phyloP scores from a whole-genome alignment of 371 early-diverging fungal species.

The Caulochytrium protostelioides region DNA sequence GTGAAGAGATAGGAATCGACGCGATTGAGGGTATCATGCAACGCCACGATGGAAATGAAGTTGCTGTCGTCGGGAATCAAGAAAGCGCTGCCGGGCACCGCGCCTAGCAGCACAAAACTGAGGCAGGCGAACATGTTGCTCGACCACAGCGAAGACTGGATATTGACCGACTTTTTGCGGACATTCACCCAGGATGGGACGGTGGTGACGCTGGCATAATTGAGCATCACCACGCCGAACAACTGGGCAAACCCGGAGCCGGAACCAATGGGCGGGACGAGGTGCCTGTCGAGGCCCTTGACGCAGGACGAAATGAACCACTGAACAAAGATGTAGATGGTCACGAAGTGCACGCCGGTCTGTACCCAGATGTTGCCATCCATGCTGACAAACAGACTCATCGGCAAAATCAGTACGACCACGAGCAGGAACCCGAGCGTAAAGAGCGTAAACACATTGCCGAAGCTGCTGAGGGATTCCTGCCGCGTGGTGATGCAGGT shows the following conservation, averaged over 20 bases:
- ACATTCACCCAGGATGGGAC: conserved; percentile 41
- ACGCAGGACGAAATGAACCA: conserved; percentile 32
- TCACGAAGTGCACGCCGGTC: conserved; percentile 24
- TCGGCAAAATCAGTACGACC: conserved; percentile 26
- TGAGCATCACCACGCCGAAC: conserved; percentile 36
- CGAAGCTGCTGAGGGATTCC: conserved; percentile 32
- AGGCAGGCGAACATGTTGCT: too few species aligned
- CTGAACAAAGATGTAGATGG: conserved; percentile 22
- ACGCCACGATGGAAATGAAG: too few species aligned
- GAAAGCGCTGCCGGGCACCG: too few species aligned
- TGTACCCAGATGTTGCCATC: conserved; percentile 35
- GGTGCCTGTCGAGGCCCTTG: conserved; percentile 21
- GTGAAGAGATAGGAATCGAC: conserved; percentile 10
- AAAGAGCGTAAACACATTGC: conserved; percentile 27
- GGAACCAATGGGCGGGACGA: conserved; percentile 21
- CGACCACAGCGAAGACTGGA: conserved; percentile 27
- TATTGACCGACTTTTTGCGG: conserved; percentile 23
- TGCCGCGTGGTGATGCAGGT: too few species aligned
- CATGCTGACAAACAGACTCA: conserved; percentile 30
- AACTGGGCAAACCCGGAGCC: conserved; percentile 27
- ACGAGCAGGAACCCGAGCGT: conserved; percentile 28
- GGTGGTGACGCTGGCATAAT: conserved; percentile 36
- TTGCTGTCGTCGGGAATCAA: too few species aligned
- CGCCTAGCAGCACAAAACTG: too few species aligned
- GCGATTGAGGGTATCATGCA: too few species aligned